Conservation (phyloP, 164 flowering plant genomes). For the Saururus chinensis region DNA sequence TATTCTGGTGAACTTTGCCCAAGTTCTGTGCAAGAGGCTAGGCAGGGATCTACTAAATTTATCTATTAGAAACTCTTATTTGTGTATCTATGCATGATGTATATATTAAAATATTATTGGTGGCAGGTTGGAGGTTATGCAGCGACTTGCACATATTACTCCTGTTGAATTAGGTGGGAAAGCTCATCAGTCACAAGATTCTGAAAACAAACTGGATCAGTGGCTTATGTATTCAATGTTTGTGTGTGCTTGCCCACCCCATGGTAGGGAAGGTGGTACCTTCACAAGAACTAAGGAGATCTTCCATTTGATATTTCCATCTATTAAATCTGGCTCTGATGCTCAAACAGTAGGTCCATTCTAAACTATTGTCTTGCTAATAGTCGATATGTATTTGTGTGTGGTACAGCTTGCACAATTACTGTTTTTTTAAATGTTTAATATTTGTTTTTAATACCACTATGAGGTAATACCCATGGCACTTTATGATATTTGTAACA, state of each 20-base stretch:
- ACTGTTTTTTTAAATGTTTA: no score
- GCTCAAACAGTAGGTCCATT: conserved; percentile 48
- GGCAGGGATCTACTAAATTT: conserved; percentile 34
- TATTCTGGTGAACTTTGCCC: conserved; percentile 95
- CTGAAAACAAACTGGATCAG: conserved; percentile 90
- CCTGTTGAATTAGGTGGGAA: conserved; percentile 93
- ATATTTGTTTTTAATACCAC: no score
- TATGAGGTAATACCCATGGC: no score
- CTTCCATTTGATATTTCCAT: conserved; percentile 79
- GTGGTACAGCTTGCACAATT: no score
- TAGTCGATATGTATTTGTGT: background rate
- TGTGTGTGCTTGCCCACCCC: conserved; percentile 90
- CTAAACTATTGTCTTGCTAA: background rate
- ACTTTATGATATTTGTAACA: no score
- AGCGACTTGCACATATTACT: conserved; percentile 81
- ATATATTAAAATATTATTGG: background rate
- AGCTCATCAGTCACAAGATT: conserved; percentile 82
- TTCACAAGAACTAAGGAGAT: conserved; percentile 60
- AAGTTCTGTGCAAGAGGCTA: conserved; percentile 82
- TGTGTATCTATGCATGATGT: background rate
- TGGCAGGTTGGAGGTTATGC: conserved; percentile 72
- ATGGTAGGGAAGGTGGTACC: conserved; percentile 50
- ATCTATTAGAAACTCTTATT: conserved; percentile 1
- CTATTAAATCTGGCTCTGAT: conserved; percentile 93
- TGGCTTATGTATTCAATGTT: conserved; percentile 98